These are phyloP conservation scores for Falciphora oryzae DNA, from an alignment of 2,329 filamentous ascomycete genomes.

Conservation along the genomic window DNA sequence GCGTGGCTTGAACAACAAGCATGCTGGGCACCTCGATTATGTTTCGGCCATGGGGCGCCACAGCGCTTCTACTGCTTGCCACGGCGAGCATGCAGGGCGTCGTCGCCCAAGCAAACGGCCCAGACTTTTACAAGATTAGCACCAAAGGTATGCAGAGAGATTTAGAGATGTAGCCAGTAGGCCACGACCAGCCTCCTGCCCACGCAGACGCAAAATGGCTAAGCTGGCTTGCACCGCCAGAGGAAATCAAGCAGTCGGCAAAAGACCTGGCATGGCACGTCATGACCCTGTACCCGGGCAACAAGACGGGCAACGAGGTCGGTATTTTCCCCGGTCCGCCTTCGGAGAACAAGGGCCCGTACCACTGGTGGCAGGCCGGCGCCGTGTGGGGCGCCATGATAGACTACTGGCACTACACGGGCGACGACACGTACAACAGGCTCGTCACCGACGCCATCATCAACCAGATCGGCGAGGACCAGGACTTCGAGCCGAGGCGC, in stretches of 20 bases:
- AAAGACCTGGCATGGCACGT: conserved; percentile 1
- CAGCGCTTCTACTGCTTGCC: neutral
- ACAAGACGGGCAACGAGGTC: neutral
- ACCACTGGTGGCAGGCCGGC: conserved; percentile 47
- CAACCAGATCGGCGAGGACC: conserved; percentile 1
- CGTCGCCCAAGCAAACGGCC: neutral
- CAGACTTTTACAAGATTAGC: neutral
- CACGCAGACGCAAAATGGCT: conserved; percentile 41
- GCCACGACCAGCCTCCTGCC: neutral
- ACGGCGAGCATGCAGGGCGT: neutral
- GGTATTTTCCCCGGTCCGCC: neutral
- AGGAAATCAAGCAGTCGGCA: conserved; percentile 35
- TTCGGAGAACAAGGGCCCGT: conserved; percentile 12
- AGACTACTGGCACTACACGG: conserved; percentile 50
- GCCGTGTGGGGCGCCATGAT: conserved; percentile 42
- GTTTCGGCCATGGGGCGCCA: neutral
- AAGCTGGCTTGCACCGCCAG: conserved; percentile 48
- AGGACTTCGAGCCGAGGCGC: neutral
- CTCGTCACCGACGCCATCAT: conserved; percentile 22
- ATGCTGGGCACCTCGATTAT: neutral
- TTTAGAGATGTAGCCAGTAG: neutral
- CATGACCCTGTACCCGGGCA: neutral
- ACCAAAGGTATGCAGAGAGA: neutral
- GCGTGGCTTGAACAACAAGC: neutral
- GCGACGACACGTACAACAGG: conserved; percentile 44